These are phyloP conservation scores for Colletotrichum sp. DNA, from an alignment of 2,329 filamentous ascomycete species.

Conservation along the genomic window DNA sequence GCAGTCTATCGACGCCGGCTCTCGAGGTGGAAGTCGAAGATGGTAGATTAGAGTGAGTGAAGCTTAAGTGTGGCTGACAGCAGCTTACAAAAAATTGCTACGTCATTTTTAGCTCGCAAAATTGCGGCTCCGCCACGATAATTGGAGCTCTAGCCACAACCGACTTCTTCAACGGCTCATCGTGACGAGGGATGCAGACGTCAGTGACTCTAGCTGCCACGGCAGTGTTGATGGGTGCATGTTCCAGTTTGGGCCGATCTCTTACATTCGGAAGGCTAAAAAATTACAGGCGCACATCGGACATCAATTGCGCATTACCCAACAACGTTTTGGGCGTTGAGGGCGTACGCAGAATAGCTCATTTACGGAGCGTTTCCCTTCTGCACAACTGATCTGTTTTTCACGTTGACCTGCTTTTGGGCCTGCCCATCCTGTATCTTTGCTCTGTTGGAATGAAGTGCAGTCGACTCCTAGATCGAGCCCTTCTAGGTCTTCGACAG, in stretches of 20 bases:
- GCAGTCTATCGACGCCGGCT: not conserved
- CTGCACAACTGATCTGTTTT: not conserved
- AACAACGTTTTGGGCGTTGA: not conserved
- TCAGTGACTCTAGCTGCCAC: not conserved
- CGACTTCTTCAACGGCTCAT: not conserved
- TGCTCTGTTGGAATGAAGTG: not conserved
- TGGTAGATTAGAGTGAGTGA: not conserved
- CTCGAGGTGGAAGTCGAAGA: not conserved
- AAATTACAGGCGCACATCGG: not conserved
- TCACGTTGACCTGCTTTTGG: not conserved
- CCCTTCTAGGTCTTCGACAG: not conserved
- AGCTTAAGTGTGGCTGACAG: constrained; percentile 11
- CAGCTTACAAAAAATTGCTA: constrained; percentile 7
- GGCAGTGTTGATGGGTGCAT: not conserved
- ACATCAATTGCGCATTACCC: not conserved
- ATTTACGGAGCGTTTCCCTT: not conserved
- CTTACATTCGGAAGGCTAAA: not conserved
- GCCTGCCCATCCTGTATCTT: not conserved
- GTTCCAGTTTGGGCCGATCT: not conserved
- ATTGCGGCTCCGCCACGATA: constrained; percentile 13
- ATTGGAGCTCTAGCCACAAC: constrained; percentile 13
- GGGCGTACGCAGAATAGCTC: not conserved
- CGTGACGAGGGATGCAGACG: not conserved
- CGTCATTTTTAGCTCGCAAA: constrained; percentile 11
- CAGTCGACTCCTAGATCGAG: not conserved